Evolutionary conservation across 768 basidiomycete species (phyloP).

Genomic region (Zangia roseola): DNA sequence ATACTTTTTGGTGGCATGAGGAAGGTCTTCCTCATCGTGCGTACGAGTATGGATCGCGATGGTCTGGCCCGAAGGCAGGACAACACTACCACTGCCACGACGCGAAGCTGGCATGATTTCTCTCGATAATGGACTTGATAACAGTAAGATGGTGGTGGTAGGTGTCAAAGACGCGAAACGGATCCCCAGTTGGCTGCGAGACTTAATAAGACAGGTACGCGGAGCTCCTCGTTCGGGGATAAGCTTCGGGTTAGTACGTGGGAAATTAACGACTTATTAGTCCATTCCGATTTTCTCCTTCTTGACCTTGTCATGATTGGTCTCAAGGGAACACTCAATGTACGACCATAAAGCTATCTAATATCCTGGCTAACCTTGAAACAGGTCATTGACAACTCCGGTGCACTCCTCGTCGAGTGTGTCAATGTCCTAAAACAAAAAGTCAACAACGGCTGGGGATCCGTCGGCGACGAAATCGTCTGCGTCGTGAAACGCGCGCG

Average conservation of each 20-base stretch:
- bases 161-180: conserved; percentile 6
- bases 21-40: conserved; percentile 82
- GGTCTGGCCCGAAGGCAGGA: conserved; percentile 71
- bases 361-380: background rate
- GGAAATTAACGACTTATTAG: conserved; percentile 22
- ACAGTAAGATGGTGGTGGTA: conserved; percentile 16
- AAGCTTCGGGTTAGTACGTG: conserved; percentile 17
- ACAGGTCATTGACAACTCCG: conserved; percentile 96
- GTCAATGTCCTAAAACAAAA: conserved; percentile 96
- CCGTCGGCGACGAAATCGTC: conserved; percentile 93
- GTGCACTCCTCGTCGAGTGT: conserved; percentile 91
- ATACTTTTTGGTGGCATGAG: conserved; percentile 93
- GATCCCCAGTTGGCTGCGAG: background rate
- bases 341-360: conserved; percentile 34
- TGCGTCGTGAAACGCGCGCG: conserved; percentile 92
- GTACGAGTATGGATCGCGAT: conserved; percentile 87
- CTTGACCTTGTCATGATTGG: conserved; percentile 69
- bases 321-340: conserved; percentile 89
- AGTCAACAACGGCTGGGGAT: conserved; percentile 92
- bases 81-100: conserved; percentile 74
- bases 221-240: conserved; percentile 20
- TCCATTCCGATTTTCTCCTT: background rate
- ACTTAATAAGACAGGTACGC: background rate
- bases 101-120: conserved; percentile 63
- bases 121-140: conserved; percentile 1